Evolutionary conservation across 2,329 filamentous ascomycete genomes (phyloP).

Genomic region (Xylariales sp.): DNA sequence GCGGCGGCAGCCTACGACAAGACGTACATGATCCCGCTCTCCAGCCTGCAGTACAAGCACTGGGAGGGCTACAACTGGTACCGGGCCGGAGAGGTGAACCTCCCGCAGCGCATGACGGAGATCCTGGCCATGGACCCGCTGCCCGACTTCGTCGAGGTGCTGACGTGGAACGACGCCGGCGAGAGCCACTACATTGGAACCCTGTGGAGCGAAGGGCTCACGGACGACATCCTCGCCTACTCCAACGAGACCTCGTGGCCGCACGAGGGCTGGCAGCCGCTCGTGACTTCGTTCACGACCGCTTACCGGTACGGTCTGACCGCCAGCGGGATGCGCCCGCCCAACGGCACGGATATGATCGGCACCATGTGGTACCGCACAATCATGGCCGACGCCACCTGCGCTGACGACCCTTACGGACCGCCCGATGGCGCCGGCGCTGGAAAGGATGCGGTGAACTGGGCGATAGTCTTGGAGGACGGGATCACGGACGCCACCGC

Average conservation of each 20-base stretch:
- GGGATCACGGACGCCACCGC: constrained; percentile 10
- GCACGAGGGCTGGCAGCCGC: constrained; percentile 28
- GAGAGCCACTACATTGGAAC: constrained; percentile 30
- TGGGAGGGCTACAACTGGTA: constrained; percentile 25
- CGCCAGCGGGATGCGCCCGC: constrained; percentile 16
- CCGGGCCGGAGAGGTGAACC: constrained; percentile 26
- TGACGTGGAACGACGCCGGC: constrained; percentile 21
- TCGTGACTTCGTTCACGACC: constrained; percentile 27
- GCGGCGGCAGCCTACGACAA: constrained; percentile 20
- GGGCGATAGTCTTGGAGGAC: constrained; percentile 20
- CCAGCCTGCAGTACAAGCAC: constrained; percentile 26
- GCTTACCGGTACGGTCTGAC: constrained; percentile 25
- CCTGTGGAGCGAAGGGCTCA: constrained; percentile 24
- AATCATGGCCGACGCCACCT: constrained; percentile 11
- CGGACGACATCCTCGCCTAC: constrained; percentile 22
- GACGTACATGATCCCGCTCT: constrained; percentile 30
- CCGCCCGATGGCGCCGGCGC: constrained; percentile 17
- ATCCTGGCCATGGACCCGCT: constrained; percentile 21
- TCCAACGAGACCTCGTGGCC: constrained; percentile 19
- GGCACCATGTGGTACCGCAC: constrained; percentile 28
- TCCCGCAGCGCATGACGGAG: constrained; percentile 29
- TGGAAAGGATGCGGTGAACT: constrained; percentile 22
- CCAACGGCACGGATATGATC: constrained; percentile 13
- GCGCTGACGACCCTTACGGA: constrained; percentile 7
- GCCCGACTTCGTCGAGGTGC: constrained; percentile 27